A percentile compares a stretch with the other conserved stretches of the same genome.
Conservation (phyloP, 768 basidiomycete species). For the Podaxis sp. region DNA sequence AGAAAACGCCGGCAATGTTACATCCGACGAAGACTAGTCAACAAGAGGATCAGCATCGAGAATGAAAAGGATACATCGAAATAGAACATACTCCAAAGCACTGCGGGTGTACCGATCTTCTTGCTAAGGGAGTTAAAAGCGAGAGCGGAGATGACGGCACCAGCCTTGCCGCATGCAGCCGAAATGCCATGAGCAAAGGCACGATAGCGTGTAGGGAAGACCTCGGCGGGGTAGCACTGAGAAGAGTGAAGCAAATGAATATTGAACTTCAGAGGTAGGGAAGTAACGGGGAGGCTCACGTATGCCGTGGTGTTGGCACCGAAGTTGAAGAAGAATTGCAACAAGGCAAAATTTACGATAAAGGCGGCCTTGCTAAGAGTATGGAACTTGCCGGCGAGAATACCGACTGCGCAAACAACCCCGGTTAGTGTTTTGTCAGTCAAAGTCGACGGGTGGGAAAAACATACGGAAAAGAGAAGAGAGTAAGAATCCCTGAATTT, state of each 20-base stretch:
- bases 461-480: constrained; percentile 63
- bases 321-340: constrained; percentile 86
- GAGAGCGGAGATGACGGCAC: constrained; percentile 76
- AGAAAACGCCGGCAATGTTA: constrained; percentile 53
- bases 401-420: constrained; percentile 43
- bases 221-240: constrained; percentile 73
- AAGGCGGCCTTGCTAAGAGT: constrained; percentile 56
- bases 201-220: constrained; percentile 76
- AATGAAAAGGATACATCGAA: not conserved
- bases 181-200: constrained; percentile 75
- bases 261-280: not conserved
- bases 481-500: constrained; percentile 72
- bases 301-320: constrained; percentile 70
- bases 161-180: constrained; percentile 72
- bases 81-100: constrained; percentile 67
- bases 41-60: not conserved
- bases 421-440: not conserved
- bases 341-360: constrained; percentile 69
- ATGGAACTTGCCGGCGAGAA: constrained; percentile 67
- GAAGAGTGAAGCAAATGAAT: not conserved
- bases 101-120: constrained; percentile 60
- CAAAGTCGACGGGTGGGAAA: constrained; percentile 9
- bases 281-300: constrained; percentile 26
- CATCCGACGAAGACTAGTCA: constrained; percentile 64
- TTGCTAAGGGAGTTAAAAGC: constrained; percentile 65